phyloP scores from a whole-genome alignment of 2,329 filamentous ascomycete genomes.

The Thielaviopsis musarum region DNA sequence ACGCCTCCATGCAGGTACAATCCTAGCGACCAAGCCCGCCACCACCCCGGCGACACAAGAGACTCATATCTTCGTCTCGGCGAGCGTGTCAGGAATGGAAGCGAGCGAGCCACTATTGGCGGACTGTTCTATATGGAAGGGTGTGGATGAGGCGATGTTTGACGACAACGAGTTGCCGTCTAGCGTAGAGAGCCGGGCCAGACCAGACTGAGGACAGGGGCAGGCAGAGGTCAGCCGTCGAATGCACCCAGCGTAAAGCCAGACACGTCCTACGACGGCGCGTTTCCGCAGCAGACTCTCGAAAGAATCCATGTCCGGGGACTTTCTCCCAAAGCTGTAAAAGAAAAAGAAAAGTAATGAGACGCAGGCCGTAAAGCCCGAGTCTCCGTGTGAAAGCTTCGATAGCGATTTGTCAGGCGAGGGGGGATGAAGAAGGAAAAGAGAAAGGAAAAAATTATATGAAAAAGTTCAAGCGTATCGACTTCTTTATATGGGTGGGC shows the following conservation, averaged over 20 bases:
- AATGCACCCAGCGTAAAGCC: constrained; percentile 15
- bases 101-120: constrained; percentile 16
- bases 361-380: neutral
- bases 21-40: neutral
- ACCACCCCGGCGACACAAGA: constrained; percentile 22
- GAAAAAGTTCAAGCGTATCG: neutral
- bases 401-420: constrained; percentile 99
- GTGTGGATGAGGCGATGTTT: constrained; percentile 9
- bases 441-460: constrained; percentile 14
- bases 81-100: constrained; percentile 28
- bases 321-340: constrained; percentile 98
- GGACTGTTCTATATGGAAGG: neutral
- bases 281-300: constrained; percentile 64
- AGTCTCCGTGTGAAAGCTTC: constrained; percentile 87
- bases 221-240: constrained; percentile 25
- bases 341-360: constrained; percentile 17
- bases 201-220: constrained; percentile 12
- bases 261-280: constrained; percentile 86
- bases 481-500: no score
- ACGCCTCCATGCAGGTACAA: neutral
- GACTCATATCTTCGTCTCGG: constrained; percentile 81
- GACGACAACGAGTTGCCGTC: neutral
- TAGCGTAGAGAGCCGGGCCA: neutral
- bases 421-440: constrained; percentile 43
- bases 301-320: constrained; percentile 62